phyloP scores from a whole-genome alignment of 306 rosid species.

The Ochetophila trinervis region DNA sequence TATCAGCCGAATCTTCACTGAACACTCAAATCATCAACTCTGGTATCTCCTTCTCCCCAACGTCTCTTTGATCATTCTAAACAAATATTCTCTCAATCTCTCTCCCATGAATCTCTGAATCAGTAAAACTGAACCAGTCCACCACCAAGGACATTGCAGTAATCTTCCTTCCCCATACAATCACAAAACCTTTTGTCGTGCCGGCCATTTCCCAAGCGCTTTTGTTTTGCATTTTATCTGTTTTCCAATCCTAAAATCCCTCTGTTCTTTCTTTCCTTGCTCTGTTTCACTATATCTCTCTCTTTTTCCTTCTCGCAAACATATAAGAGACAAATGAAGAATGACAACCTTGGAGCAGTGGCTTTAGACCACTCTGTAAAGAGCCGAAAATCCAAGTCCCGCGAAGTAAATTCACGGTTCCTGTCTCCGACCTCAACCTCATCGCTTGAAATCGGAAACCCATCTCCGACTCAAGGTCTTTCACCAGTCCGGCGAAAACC shows the following conservation, averaged over 20 bases:
- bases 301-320: neutral
- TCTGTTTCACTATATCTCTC: neutral
- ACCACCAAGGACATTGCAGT: slow-evolving; percentile 14
- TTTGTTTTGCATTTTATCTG: neutral
- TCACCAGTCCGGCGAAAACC: slow-evolving; percentile 49
- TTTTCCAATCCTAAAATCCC: neutral
- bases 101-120: neutral
- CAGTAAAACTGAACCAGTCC: neutral
- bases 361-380: slow-evolving; percentile 38
- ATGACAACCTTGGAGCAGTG: slow-evolving; percentile 20
- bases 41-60: slow-evolving; percentile 15
- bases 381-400: slow-evolving; percentile 40
- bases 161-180: neutral
- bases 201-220: slow-evolving; percentile 24
- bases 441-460: slow-evolving; percentile 25
- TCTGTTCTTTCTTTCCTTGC: neutral
- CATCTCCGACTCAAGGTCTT: slow-evolving; percentile 31
- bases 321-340: slow-evolving; percentile 25
- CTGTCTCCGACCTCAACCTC: slow-evolving; percentile 32
- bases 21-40: neutral
- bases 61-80: slow-evolving; percentile 5
- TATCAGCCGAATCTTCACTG: no score
- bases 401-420: slow-evolving; percentile 55
- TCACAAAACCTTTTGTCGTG: slow-evolving; percentile 8
- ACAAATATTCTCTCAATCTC: neutral